Evolutionary conservation across 2,329 filamentous ascomycete species (phyloP).

Genomic region (Hypoxylon sp.): DNA sequence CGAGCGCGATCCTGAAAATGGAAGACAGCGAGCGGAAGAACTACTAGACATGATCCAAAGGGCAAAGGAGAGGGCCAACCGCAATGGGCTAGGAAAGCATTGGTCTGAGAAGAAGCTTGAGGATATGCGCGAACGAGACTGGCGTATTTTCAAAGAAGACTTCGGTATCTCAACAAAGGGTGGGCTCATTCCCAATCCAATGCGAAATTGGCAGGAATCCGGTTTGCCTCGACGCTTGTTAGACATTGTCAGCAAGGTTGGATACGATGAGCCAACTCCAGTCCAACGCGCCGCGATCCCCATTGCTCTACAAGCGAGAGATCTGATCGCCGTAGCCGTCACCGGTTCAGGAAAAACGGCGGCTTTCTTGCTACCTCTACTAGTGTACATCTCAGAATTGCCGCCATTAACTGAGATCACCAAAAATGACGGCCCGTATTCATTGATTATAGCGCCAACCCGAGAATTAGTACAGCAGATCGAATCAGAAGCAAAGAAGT

Average conservation of each 20-base stretch:
- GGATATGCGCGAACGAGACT: constrained; percentile 97
- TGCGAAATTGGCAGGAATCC: constrained; percentile 94
- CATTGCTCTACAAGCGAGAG: constrained; percentile 90
- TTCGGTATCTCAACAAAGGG: constrained; percentile 97
- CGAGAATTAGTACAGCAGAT: constrained; percentile 99
- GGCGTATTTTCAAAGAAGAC: constrained; percentile 99
- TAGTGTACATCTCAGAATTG: constrained; percentile 94
- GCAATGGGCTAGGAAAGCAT: constrained; percentile 87
- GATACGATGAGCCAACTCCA: constrained; percentile 91
- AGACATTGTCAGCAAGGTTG: constrained; percentile 85
- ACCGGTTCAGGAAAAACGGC: constrained; percentile 99
- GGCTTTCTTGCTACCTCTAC: constrained; percentile 89
- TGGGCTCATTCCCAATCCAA: constrained; percentile 91
- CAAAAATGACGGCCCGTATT: constrained; percentile 95
- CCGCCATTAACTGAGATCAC: constrained; percentile 87
- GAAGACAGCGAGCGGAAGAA: constrained; percentile 80
- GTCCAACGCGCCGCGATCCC: constrained; percentile 96
- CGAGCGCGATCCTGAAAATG: constrained; percentile 81
- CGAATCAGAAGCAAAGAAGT: constrained; percentile 92
- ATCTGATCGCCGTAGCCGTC: constrained; percentile 97
- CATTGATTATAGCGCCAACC: constrained; percentile 96
- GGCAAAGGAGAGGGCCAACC: constrained; percentile 78
- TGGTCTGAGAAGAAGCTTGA: constrained; percentile 95
- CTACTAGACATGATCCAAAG: constrained; percentile 88
- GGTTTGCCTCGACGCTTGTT: constrained; percentile 82